Evolutionary conservation across 164 flowering plant genomes (phyloP).

Genomic region (Macadamia tetraphylla): DNA sequence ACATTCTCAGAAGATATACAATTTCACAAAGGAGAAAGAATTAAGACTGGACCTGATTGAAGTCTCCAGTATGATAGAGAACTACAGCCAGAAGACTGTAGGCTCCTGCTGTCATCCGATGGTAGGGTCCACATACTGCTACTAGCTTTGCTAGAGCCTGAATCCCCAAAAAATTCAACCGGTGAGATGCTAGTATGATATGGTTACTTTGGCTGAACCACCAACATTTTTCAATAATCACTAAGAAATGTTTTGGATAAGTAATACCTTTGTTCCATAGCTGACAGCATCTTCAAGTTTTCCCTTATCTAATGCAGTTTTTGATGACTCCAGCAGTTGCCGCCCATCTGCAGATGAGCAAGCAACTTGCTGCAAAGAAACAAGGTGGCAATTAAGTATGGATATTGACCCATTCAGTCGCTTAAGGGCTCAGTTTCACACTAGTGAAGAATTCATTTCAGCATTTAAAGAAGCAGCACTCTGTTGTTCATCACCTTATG

Average conservation of each 20-base stretch:
- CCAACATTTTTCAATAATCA: not conserved
- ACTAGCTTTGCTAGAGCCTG: conserved; percentile 94
- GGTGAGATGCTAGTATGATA: not conserved
- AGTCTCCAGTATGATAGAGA: conserved; percentile 96
- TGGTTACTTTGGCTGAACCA: not conserved
- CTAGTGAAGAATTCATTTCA: not conserved
- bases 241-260: not conserved
- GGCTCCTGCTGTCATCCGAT: conserved; percentile 99
- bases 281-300: conserved; percentile 98
- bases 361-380: conserved; percentile 82
- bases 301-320: conserved; percentile 96
- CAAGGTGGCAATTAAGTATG: conserved; percentile 2
- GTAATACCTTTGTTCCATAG: conserved; percentile 85
- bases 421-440: not conserved
- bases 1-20: not conserved
- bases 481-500: conserved; percentile 60
- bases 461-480: conserved; percentile 4
- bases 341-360: conserved; percentile 99
- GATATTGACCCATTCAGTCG: not conserved
- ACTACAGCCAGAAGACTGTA: conserved; percentile 99
- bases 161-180: not conserved
- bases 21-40: not conserved
- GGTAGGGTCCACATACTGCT: conserved; percentile 98
- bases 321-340: conserved; percentile 90
- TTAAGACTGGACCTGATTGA: conserved; percentile 69